A percentile compares a stretch with the other conserved stretches of the same genome.
Conservation (phyloP, 2,329 filamentous ascomycete species). For the Chaetothyriales sp. region DNA sequence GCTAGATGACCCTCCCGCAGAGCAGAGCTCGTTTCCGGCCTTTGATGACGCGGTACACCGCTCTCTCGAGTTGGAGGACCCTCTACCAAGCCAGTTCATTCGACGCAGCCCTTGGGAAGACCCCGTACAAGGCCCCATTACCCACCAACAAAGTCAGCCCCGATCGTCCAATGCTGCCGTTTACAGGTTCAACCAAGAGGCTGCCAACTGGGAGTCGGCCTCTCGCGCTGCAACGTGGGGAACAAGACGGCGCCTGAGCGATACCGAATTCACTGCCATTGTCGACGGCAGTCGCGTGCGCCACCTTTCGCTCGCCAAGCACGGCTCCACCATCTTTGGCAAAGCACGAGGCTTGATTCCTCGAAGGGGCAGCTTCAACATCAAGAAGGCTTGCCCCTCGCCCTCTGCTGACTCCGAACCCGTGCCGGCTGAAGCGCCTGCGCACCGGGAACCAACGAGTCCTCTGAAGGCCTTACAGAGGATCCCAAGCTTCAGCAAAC, state of each 20-base stretch:
- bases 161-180: slow-evolving; percentile 43
- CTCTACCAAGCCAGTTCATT: slow-evolving; percentile 26
- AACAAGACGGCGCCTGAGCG: slow-evolving; percentile 33
- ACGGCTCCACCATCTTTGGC: slow-evolving; percentile 31
- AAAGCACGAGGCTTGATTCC: slow-evolving; percentile 25
- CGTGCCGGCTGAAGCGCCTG: slow-evolving; percentile 1
- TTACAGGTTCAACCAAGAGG: slow-evolving; percentile 35
- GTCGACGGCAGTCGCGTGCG: slow-evolving; percentile 30
- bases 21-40: slow-evolving; percentile 16
- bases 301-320: slow-evolving; percentile 26
- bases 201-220: slow-evolving; percentile 39
- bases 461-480: slow-evolving; percentile 23
- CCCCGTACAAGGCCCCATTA: slow-evolving; percentile 10
- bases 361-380: slow-evolving; percentile 30
- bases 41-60: slow-evolving; percentile 15
- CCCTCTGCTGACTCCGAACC: slow-evolving; percentile 2
- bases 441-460: slow-evolving; percentile 17
- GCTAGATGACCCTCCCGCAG: slow-evolving; percentile 11
- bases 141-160: slow-evolving; percentile 31
- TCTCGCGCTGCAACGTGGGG: slow-evolving; percentile 44
- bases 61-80: slow-evolving; percentile 21
- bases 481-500: slow-evolving; percentile 27
- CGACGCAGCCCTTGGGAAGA: slow-evolving; percentile 38
- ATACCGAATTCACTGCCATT: slow-evolving; percentile 37
- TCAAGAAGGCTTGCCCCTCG: slow-evolving; percentile 30